Evolutionary conservation across 768 basidiomycete species (phyloP).

Genomic region (Boletus sp.): DNA sequence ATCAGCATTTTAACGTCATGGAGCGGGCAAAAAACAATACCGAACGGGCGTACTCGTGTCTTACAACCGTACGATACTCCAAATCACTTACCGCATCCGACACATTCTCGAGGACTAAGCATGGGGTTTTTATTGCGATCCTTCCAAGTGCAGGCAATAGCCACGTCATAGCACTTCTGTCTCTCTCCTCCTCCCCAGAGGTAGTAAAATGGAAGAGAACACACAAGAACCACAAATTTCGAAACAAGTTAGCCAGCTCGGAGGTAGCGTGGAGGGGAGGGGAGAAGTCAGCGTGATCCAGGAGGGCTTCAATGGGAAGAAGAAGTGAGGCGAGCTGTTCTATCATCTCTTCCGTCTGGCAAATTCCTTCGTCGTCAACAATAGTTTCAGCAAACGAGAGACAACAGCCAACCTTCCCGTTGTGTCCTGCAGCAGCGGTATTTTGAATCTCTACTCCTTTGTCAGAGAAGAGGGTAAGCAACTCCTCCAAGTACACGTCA

Average conservation of each 20-base stretch:
- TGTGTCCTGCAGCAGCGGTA: constrained; percentile 59
- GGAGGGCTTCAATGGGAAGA: constrained; percentile 85
- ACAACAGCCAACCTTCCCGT: constrained; percentile 52
- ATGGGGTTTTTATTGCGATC: constrained; percentile 84
- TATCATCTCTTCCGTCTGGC: constrained; percentile 76
- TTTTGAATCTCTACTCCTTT: constrained; percentile 92
- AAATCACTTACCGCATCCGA: constrained; percentile 84
- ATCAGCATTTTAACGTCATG: constrained; percentile 1
- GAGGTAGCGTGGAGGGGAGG: constrained; percentile 53
- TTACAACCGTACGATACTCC: constrained; percentile 88
- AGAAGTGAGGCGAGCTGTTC: constrained; percentile 85
- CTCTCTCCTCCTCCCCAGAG: constrained; percentile 38
- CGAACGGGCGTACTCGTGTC: constrained; percentile 77
- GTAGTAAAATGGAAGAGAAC: constrained; percentile 77
- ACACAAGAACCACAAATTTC: constrained; percentile 93
- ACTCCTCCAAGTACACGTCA: constrained; percentile 75
- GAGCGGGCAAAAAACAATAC: constrained; percentile 40
- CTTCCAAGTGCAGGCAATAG: constrained; percentile 68
- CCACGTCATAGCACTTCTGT: constrained; percentile 72
- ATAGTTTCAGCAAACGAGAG: constrained; percentile 2
- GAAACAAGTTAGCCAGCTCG: constrained; percentile 72
- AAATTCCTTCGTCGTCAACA: constrained; percentile 2
- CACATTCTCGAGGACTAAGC: constrained; percentile 76
- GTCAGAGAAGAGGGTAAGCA: constrained; percentile 82
- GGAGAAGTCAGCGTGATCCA: constrained; percentile 66